Evolutionary conservation across 106 monocot genomes (phyloP), one percentile per base, ranked within the genome.

Genomic region (Acanthochlamys bracteata): DNA sequence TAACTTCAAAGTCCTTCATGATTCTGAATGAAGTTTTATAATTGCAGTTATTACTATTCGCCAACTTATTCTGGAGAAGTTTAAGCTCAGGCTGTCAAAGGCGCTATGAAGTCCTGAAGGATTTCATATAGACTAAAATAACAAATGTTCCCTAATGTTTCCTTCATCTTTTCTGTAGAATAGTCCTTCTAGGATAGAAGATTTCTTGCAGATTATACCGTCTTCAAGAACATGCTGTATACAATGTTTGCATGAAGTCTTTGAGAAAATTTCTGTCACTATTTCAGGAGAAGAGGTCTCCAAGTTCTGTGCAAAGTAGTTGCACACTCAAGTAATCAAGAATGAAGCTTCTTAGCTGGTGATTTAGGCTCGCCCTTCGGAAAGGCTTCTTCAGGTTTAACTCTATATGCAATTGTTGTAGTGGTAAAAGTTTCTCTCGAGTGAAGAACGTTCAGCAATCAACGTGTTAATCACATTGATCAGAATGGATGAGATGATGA

Each of bases 401-500:
- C 58, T 60, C 59, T 42, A 14, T 53, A 21, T 25, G 3, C 15
- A 7, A 42, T 65, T 41, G 21, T 40, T 69, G 27, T 40, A 57
- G 4, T 33, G 33, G 33, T 33, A 33, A 33, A 1, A 33, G 33
- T 33, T 33, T 33, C 33, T 33, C 33, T 33, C 33, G 33, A 33
- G 33, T 33, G 33, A 33, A 33, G 33, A 33, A 33, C 59, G 20
- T 17, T 33, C 15, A n/a, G 22, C 11, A n/a, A 46, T 46, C 53
- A 26, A 26, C 11, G 2, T 4, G 15, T 49, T 20, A 22, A 45
- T 43, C 11, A 11, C 43, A 22, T 55, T 55, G 20, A 68, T 66
- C 76, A 94, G 93, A 75, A 94, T 94, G 89, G 93, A 94, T 63
- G 86, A 94, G 39, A 94, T 94, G 93, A 94, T 94, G 93, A 63